Evolutionary conservation across 164 flowering plant genomes (phyloP).

Genomic region (Taxillus chinensis): DNA sequence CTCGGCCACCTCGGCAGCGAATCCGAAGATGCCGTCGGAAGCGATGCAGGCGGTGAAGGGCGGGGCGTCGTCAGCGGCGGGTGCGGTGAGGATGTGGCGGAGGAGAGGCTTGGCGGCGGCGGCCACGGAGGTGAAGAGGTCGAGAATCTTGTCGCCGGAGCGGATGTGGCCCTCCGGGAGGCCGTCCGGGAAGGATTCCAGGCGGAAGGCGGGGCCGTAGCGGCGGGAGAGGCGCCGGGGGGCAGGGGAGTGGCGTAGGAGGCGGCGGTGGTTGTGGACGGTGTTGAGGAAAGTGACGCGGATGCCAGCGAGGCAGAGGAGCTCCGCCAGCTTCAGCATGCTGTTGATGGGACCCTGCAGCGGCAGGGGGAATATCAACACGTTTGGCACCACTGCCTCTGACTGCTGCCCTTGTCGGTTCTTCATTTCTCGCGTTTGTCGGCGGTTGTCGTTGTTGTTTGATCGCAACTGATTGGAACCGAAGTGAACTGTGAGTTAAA

Average conservation of each 20-base stretch:
- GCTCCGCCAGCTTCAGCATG: slow-evolving; percentile 1
- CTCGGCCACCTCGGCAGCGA: background rate
- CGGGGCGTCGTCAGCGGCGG: background rate
- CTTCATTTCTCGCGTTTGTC: too few relatives aligned
- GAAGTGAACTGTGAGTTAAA: too few relatives aligned
- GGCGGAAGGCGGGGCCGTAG: background rate
- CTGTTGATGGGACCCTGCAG: background rate
- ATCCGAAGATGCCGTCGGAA: background rate
- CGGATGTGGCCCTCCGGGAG: background rate
- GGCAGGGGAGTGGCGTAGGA: background rate
- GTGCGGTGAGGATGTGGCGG: background rate
- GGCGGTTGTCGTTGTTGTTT: too few relatives aligned
- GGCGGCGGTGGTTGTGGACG: background rate
- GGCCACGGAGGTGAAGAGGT: background rate
- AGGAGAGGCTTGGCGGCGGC: background rate
- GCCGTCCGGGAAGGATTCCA: background rate
- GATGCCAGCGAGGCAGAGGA: background rate
- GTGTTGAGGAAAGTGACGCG: slow-evolving; percentile 1
- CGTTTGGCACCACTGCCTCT: background rate
- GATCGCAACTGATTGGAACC: too few relatives aligned
- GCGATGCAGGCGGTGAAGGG: background rate
- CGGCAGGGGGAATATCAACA: background rate
- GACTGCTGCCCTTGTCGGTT: background rate
- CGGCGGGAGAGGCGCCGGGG: background rate
- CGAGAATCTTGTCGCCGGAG: background rate